Percentiles rank a stretch among this genome's conserved stretches.
Conservation (phyloP, 23 red algal species). For the Gracilaria caudata region DNA sequence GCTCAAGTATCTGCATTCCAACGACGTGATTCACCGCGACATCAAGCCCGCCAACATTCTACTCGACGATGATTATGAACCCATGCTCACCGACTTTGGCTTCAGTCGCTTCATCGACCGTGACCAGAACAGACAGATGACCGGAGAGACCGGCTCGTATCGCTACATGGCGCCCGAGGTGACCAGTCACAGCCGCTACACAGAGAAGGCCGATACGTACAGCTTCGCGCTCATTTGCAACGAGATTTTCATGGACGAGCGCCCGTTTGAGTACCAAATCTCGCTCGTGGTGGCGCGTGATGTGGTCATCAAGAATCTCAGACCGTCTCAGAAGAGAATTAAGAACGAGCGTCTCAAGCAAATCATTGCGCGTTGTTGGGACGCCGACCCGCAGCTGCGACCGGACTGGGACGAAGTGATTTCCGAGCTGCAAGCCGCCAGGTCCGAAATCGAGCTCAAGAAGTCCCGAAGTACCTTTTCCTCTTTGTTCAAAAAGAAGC, state of each 20-base stretch:
- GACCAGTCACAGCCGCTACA: slow-evolving; percentile 85
- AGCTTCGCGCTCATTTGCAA: slow-evolving; percentile 94
- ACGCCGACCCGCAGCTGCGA: slow-evolving; percentile 59
- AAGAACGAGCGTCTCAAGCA: slow-evolving; percentile 69
- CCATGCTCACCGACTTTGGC: slow-evolving; percentile 93
- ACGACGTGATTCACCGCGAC: slow-evolving; percentile 88
- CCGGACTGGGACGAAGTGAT: slow-evolving; percentile 90
- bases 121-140: slow-evolving; percentile 73
- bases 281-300: slow-evolving; percentile 87
- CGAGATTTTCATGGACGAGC: slow-evolving; percentile 93
- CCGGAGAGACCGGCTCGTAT: slow-evolving; percentile 94
- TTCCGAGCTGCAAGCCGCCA: slow-evolving; percentile 60
- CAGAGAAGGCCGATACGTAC: slow-evolving; percentile 94
- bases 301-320: slow-evolving; percentile 88
- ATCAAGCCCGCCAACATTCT: slow-evolving; percentile 96
- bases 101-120: slow-evolving; percentile 88
- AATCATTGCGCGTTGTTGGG: slow-evolving; percentile 87
- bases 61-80: slow-evolving; percentile 72
- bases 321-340: slow-evolving; percentile 88
- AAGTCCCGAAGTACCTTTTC: slow-evolving; percentile 7
- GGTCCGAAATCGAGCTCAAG: slow-evolving; percentile 38
- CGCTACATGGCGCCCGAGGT: slow-evolving; percentile 99
- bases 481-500: slow-evolving; percentile 50
- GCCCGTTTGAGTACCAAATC: slow-evolving; percentile 89
- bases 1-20: slow-evolving; percentile 75